Conservation (phyloP, 2,329 filamentous ascomycete genomes). For the Chaetomium globosum region DNA sequence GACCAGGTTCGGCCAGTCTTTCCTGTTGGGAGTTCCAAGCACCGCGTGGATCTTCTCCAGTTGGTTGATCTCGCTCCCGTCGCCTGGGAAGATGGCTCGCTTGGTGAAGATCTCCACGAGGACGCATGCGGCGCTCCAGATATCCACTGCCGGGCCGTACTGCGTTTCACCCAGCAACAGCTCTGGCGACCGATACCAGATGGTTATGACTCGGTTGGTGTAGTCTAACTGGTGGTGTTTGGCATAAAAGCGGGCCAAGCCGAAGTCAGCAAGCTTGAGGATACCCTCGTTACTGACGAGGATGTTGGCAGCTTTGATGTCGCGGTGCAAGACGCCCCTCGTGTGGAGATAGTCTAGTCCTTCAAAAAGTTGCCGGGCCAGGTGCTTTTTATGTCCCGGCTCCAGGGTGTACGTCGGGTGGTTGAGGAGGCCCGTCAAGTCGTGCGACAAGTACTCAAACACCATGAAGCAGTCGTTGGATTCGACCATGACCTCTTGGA, state of each 20-base stretch:
- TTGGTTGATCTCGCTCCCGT: slow-evolving; percentile 93
- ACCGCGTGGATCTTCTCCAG: slow-evolving; percentile 95
- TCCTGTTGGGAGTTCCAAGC: slow-evolving; percentile 81
- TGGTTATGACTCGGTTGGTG: slow-evolving; percentile 97
- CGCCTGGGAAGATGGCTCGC: slow-evolving; percentile 91
- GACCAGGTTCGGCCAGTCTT: slow-evolving; percentile 85
- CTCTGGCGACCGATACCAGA: slow-evolving; percentile 94
- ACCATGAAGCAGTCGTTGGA: slow-evolving; percentile 99
- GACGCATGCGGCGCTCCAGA: slow-evolving; percentile 97
- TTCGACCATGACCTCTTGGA: slow-evolving; percentile 96
- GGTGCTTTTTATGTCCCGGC: slow-evolving; percentile 83
- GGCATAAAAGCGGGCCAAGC: slow-evolving; percentile 91
- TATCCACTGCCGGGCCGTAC: slow-evolving; percentile 86
- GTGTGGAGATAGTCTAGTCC: slow-evolving; percentile 92
- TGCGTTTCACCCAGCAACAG: slow-evolving; percentile 87
- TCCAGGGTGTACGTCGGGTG: slow-evolving; percentile 90
- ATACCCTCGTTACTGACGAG: slow-evolving; percentile 86
- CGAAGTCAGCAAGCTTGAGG: slow-evolving; percentile 93
- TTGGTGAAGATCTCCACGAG: slow-evolving; percentile 95
- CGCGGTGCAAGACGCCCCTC: slow-evolving; percentile 89
- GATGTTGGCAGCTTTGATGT: slow-evolving; percentile 98
- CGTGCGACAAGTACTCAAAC: slow-evolving; percentile 96
- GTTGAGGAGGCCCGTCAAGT: slow-evolving; percentile 91
- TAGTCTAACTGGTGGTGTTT: slow-evolving; percentile 92
- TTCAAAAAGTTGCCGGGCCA: slow-evolving; percentile 90